Conservation (phyloP, 495 filamentous ascomycete genomes). For the Aspergillus cavernicola region DNA sequence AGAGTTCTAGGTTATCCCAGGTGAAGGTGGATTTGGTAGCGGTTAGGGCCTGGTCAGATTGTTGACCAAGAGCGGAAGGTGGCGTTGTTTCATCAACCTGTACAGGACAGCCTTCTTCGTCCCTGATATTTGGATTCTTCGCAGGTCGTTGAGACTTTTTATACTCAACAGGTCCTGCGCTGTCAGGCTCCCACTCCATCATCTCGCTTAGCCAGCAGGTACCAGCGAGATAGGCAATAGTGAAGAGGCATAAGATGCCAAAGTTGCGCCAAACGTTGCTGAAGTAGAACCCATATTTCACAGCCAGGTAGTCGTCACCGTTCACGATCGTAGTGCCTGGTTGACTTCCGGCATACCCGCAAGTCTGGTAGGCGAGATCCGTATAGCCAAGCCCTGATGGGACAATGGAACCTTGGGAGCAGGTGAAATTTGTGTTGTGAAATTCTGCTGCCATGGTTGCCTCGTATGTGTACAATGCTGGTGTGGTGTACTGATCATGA, state of each 20-base stretch:
- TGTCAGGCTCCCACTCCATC: constrained; percentile 55
- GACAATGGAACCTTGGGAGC: constrained; percentile 50
- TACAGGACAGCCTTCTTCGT: constrained; percentile 45
- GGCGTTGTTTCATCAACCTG: constrained; percentile 17
- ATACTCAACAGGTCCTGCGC: constrained; percentile 57
- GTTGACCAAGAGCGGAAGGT: constrained; percentile 8
- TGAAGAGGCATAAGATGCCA: constrained; percentile 62
- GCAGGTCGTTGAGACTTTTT: constrained; percentile 43
- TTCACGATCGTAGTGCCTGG: constrained; percentile 46
- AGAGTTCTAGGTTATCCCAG: constrained; percentile 52
- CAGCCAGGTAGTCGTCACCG: constrained; percentile 49
- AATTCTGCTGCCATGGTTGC: constrained; percentile 57
- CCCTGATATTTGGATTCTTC: constrained; percentile 36
- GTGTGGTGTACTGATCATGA: constrained; percentile 51
- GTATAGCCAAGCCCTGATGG: constrained; percentile 56
- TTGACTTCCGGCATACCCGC: constrained; percentile 50
- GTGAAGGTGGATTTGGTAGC: constrained; percentile 48
- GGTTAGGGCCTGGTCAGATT: constrained; percentile 32
- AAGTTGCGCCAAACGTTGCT: constrained; percentile 63
- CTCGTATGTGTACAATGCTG: constrained; percentile 67
- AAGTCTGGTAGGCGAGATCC: constrained; percentile 52
- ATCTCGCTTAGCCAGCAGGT: constrained; percentile 58
- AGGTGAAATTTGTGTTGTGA: constrained; percentile 38
- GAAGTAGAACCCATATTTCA: constrained; percentile 51
- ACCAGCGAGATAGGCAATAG: constrained; percentile 47